Percentiles rank a stretch among this genome's conserved stretches.
phyloP scores from a whole-genome alignment of 768 basidiomycete species.

The Boletus rubescentipes region DNA sequence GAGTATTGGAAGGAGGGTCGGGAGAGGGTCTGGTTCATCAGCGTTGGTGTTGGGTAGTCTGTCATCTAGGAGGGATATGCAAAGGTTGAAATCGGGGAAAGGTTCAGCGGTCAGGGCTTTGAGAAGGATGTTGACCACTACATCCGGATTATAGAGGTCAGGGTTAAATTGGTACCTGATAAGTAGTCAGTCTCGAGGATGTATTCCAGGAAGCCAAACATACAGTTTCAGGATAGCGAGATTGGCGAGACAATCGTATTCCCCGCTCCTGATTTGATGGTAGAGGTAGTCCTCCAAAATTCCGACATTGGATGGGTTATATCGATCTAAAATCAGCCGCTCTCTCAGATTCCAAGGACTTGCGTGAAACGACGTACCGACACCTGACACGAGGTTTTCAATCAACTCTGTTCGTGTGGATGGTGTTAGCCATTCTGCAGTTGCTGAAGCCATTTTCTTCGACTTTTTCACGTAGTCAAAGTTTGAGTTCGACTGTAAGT shows the following conservation, averaged over 20 bases:
- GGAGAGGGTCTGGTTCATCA: constrained; percentile 83
- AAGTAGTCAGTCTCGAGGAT: not conserved
- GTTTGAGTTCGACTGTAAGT: not conserved
- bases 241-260: constrained; percentile 95
- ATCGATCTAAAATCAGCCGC: constrained; percentile 67
- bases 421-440: constrained; percentile 70
- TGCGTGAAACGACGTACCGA: constrained; percentile 53
- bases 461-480: constrained; percentile 11
- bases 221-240: constrained; percentile 92
- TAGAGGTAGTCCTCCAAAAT: constrained; percentile 97
- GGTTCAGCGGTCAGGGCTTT: constrained; percentile 85
- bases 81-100: constrained; percentile 92
- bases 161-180: constrained; percentile 94
- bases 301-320: constrained; percentile 91
- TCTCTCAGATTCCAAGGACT: not conserved
- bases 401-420: constrained; percentile 82
- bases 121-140: constrained; percentile 91
- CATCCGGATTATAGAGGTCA: constrained; percentile 88
- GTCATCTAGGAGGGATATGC: constrained; percentile 88
- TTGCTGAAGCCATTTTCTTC: constrained; percentile 32
- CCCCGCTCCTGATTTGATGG: constrained; percentile 86
- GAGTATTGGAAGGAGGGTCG: constrained; percentile 65
- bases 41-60: constrained; percentile 50
- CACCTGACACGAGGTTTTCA: constrained; percentile 87
- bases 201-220: constrained; percentile 16